Base-by-base conservation (phyloP, 179 eudicot genomes). In the Silene coronaria region DNA sequence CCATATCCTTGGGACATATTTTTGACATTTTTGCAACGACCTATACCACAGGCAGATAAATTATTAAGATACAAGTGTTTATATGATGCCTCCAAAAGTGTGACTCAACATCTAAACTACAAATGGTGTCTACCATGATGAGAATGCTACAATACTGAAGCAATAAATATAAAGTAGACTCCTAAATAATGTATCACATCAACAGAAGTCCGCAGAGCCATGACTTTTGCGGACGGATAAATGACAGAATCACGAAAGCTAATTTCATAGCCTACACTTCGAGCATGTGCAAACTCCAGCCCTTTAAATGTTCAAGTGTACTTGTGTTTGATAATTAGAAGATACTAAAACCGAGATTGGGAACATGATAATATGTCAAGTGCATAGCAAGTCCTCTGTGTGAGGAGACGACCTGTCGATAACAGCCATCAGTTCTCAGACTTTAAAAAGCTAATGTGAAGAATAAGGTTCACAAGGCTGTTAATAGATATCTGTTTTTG, bases 1-100 rank as follows among this genome's bases (percentile, higher is more conserved):
- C 99, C 86, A 81, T 88, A 83, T 92, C 99, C 81, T 90, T 90
- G 4, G 99, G 99, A 80, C 85, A 80, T 34, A 95, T 5, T 55
- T 84, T 89, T 72, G 97, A 89, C 81, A 95, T 80, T 76, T 92
- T 95, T 61, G 87, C 85, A 80, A 82, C 82, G 78, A 95, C 83
- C 99, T 95, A 83, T 78, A 61, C 53, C 30, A 22, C 30, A 68
- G 13, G 57, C 27, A 38, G 57, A 42, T 68, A 68, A 23, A 42
- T 11, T 36, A 36, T 11, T n/a, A 42, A 10, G 23, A 57, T 58
- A 24, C 5, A 38, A 27, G 30, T 28, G 32, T 32, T n/a, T 71
- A 16, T 48, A 11, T 24, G 53, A 74, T 5, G 16, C 13, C 30
- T 26, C 7, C 14, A 28, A 57, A 70, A 48, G 3, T 16, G 22